Base-by-base conservation (phyloP, 805 yeast genomes). In the Kazachstania kunashirensis region DNA sequence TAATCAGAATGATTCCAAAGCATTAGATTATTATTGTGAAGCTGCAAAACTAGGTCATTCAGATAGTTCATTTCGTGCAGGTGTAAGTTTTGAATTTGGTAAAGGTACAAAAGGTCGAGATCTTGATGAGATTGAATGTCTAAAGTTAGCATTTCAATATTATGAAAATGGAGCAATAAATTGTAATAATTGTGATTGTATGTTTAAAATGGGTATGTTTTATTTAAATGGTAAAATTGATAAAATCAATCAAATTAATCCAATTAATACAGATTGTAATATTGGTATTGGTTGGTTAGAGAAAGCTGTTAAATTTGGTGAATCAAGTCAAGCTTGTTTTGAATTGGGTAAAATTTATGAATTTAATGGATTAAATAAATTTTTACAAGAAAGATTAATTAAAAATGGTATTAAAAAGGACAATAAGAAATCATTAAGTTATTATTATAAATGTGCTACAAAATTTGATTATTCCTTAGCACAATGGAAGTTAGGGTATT, bases 201-300 rank as follows among this genome's bases (percentile, higher is more conserved):
- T 80, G 83, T 80, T 78, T 59, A 79, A 80, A 55, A 59, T 81
- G 13, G 92, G 86, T 5, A 71, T 77, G 73, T 66, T 77, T 31
- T 65, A 70, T 45, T 62, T 78, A 13, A 66, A 72, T 13, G 29
- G 29, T n/a, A 7, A 13, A 15, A 26, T 14, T n/a, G n/a, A n/a
- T n/a, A n/a, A n/a, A n/a, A n/a, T n/a, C n/a, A n/a, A n/a, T n/a
- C n/a, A n/a, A n/a, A 7, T 15, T 10, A 26, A 34, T 29, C 18
- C 34, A 26, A 16, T 41, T 66, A 31, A 62, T 69, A 11, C 47
- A 53, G 28, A 63, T 63, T n/a, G 13, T 24, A 20, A 29, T 12
- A 15, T 36, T 40, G 71, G 79, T 2, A 44, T 75, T 6, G 49
- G 61, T 17, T 75, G 79, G 79, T 62, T 75, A 16, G 55, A 63